Evolutionary conservation across 2,329 filamentous ascomycete genomes (phyloP).

Genomic region (Endocalyx cinctus): DNA sequence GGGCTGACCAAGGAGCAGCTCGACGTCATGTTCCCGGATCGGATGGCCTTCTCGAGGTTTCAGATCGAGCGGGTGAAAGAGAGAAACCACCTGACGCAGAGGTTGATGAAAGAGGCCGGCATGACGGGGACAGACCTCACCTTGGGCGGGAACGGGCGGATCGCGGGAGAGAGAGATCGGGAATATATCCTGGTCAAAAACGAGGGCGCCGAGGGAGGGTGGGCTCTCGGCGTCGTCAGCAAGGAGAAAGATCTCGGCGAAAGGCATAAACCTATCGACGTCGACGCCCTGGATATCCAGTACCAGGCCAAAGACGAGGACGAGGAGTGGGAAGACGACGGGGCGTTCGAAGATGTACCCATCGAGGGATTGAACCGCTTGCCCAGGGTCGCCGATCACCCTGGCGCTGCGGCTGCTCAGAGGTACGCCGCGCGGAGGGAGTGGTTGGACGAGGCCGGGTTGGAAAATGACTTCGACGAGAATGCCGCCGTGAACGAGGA

Average conservation of each 20-base stretch:
- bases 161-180: slow-evolving; percentile 80
- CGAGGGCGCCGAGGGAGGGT: slow-evolving; percentile 89
- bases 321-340: slow-evolving; percentile 60
- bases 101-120: slow-evolving; percentile 89
- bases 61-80: slow-evolving; percentile 93
- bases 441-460: slow-evolving; percentile 19
- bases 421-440: slow-evolving; percentile 17
- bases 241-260: slow-evolving; percentile 76
- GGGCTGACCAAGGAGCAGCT: slow-evolving; percentile 94
- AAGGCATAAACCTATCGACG: slow-evolving; percentile 84
- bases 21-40: slow-evolving; percentile 92
- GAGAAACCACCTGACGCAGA: slow-evolving; percentile 88
- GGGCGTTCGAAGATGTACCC: slow-evolving; percentile 87
- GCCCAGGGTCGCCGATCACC: slow-evolving; percentile 53
- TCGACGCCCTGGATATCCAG: slow-evolving; percentile 63
- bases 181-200: slow-evolving; percentile 98
- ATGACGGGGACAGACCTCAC: slow-evolving; percentile 76
- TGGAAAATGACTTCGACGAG: slow-evolving; percentile 8
- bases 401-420: slow-evolving; percentile 12
- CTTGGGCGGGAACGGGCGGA: slow-evolving; percentile 58
- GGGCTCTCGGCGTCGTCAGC: slow-evolving; percentile 90
- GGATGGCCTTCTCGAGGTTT: slow-evolving; percentile 95
- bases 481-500: slow-evolving; percentile 31
- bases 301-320: slow-evolving; percentile 53
- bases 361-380: slow-evolving; percentile 85